Base-by-base conservation (phyloP, 495 filamentous ascomycete genomes). In the Penicillium cinerascens region DNA sequence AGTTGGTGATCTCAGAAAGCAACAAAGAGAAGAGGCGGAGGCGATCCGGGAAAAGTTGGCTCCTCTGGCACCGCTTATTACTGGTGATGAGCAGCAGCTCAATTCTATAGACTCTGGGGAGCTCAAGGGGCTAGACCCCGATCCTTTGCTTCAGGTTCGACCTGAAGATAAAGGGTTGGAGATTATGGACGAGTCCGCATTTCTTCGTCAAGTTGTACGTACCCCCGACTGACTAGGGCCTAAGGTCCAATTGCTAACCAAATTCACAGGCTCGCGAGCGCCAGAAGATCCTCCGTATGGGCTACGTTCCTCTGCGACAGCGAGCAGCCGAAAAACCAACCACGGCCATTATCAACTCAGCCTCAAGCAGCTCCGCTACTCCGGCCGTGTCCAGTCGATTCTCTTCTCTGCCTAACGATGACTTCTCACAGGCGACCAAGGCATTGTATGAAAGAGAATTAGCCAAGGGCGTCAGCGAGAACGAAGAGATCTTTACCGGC, bases 401-500 rank as follows among this genome's bases (percentile, higher is more conserved):
- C 61, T 85, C 92, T 3, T 69, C 85, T 4, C 75, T 83, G 21
- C 80, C 80, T 13, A 88, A 88, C 54, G 90, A 92, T 53, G 91
- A 96, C 65, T 95, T 92, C 60, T 95, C 91, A 0, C 87, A 91
- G 56, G 91, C 91, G 4, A 93, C 91, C 23, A 95, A 87, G 64
- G 90, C 91, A 9, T 67, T 97, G 4, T 97, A 96, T 56, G 91
- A 97, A 60, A 81, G 91, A 44, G 93, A 99, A 66, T 85, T 96
- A 39, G 92, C 95, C 9, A 88, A 90, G 52, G 95, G 92, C 0
- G 82, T 99, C 6, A 82, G 84, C 53, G 93, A 97, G 57, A 91
- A 93, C 58, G 93, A 99, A 63, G 93, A 97, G 68, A 95, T 99
- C 26, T 97, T 99, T 60, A 84, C 91, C 0, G 87, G 85, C 11